A percentile compares a stretch with the other conserved stretches of the same genome.
Conservation (phyloP, 1,284 basidiomycete genomes). For the Caloboletus firmus region DNA sequence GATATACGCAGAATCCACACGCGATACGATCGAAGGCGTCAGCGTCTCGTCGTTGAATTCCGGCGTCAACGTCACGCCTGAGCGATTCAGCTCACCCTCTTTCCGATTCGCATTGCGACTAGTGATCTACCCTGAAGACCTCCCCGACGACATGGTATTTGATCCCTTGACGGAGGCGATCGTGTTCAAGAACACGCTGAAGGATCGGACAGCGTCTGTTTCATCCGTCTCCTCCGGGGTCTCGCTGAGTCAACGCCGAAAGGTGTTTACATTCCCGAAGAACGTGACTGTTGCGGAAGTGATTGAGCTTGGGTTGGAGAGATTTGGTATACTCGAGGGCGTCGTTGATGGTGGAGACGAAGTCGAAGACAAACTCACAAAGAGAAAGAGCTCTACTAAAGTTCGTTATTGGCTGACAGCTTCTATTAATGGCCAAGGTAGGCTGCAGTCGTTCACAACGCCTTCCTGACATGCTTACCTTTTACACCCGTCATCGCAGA, state of each 20-base stretch:
- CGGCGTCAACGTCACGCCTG: constrained; percentile 53
- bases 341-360: constrained; percentile 98
- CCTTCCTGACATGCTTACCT: constrained; percentile 9
- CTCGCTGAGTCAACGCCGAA: constrained; percentile 61
- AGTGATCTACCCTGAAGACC: constrained; percentile 82
- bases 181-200: constrained; percentile 72
- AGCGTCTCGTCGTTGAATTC: constrained; percentile 44
- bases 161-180: constrained; percentile 91
- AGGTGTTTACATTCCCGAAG: constrained; percentile 86
- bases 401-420: constrained; percentile 81
- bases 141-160: constrained; percentile 92
- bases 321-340: constrained; percentile 92
- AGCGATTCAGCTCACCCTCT: constrained; percentile 77
- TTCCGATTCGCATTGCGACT: constrained; percentile 85
- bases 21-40: constrained; percentile 38
- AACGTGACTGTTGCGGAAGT: constrained; percentile 96
- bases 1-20: constrained; percentile 40
- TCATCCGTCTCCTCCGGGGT: constrained; percentile 51
- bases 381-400: constrained; percentile 73
- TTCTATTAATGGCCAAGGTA: constrained; percentile 63
- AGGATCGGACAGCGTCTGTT: constrained; percentile 48
- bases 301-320: constrained; percentile 86
- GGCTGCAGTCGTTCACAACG: constrained; percentile 20
- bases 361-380: constrained; percentile 86
- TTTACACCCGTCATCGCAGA: constrained; percentile 47